Evolutionary conservation across 768 basidiomycete genomes (phyloP).

Genomic region (Leccinum olivaceopallidum): DNA sequence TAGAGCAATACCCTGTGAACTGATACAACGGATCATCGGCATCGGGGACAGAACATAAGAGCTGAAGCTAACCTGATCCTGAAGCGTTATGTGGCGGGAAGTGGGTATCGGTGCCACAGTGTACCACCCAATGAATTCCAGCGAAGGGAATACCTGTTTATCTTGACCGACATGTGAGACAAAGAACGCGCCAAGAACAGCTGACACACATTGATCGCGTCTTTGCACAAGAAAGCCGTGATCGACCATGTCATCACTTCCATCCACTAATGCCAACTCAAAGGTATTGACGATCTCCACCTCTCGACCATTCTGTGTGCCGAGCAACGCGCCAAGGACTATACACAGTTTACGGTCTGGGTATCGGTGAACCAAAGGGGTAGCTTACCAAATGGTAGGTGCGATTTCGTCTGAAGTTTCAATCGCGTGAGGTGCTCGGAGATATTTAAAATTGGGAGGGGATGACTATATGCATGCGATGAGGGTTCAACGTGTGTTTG

Average conservation of each 20-base stretch:
- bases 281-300: slow-evolving; percentile 98
- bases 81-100: slow-evolving; percentile 73
- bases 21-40: slow-evolving; percentile 31
- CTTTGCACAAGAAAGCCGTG: slow-evolving; percentile 79
- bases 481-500: slow-evolving; percentile 7
- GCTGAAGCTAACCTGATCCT: slow-evolving; percentile 66
- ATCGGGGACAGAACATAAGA: background rate
- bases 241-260: slow-evolving; percentile 63
- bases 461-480: slow-evolving; percentile 62
- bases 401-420: slow-evolving; percentile 66
- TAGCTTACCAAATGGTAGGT: slow-evolving; percentile 63
- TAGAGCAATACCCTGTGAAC: slow-evolving; percentile 85
- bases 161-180: slow-evolving; percentile 47
- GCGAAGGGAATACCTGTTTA: slow-evolving; percentile 97
- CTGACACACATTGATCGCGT: slow-evolving; percentile 77
- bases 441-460: slow-evolving; percentile 93
- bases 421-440: slow-evolving; percentile 92
- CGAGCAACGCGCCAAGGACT: slow-evolving; percentile 94
- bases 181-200: slow-evolving; percentile 3
- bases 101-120: slow-evolving; percentile 78
- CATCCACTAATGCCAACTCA: slow-evolving; percentile 70
- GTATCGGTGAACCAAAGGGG: background rate
- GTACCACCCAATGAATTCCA: slow-evolving; percentile 99
- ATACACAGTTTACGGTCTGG: slow-evolving; percentile 1
- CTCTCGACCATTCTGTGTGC: slow-evolving; percentile 91